Evolutionary conservation across 257 asterid species (phyloP).

Genomic region (Fraxinus anomala): DNA sequence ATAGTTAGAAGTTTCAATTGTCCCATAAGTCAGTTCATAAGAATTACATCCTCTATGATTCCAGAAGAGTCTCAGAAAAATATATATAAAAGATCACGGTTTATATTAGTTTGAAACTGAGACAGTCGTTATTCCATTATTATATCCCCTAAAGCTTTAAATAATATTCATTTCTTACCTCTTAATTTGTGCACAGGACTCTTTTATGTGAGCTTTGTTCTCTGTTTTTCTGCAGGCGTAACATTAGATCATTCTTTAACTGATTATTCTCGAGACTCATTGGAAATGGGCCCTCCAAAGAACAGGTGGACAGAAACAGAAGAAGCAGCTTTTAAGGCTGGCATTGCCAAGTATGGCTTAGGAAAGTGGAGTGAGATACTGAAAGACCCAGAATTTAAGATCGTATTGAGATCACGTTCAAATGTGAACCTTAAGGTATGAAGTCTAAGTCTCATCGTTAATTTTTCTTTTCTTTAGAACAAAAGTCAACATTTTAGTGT

Average conservation of each 20-base stretch:
- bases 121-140: background rate
- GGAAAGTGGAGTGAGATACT: conserved; percentile 99
- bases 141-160: background rate
- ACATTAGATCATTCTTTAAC: background rate
- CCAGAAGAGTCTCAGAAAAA: background rate
- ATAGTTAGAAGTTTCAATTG: background rate
- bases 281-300: conserved; percentile 94
- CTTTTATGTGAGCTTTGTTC: background rate
- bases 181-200: background rate
- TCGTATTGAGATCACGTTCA: conserved; percentile 74
- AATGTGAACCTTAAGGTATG: conserved; percentile 95
- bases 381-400: conserved; percentile 82
- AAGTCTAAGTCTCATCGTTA: no score
- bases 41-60: background rate
- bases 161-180: background rate
- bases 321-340: conserved; percentile 98
- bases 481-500: background rate
- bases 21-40: background rate
- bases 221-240: conserved; percentile 17
- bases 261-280: conserved; percentile 21
- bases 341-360: conserved; percentile 74
- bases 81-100: background rate
- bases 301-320: conserved; percentile 91
- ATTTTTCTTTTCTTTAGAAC: background rate
- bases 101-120: background rate